phyloP scores from a whole-genome alignment of 306 rosid species.

The Neltuma alba region DNA sequence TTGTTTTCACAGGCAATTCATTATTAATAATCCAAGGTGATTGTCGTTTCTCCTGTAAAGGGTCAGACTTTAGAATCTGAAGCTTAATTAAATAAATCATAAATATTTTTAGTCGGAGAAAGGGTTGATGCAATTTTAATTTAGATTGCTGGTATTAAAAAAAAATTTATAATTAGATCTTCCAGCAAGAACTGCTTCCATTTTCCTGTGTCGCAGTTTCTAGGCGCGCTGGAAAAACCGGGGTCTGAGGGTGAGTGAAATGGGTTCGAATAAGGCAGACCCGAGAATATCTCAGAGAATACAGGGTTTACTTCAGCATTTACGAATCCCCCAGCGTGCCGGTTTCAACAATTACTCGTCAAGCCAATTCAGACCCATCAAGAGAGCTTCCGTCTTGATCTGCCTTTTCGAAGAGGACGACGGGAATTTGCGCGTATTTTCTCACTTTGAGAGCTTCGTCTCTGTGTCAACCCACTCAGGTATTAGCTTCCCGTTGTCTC shows the following conservation, averaged over 20 bases:
- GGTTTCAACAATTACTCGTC: slow-evolving; percentile 13
- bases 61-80: too few species aligned
- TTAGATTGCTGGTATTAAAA: too few species aligned
- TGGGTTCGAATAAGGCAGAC: slow-evolving; percentile 29
- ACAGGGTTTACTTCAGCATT: slow-evolving; percentile 49
- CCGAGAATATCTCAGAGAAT: slow-evolving; percentile 44
- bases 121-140: too few species aligned
- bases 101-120: too few species aligned
- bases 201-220: too few species aligned
- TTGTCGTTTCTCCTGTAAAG: too few species aligned
- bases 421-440: slow-evolving; percentile 58
- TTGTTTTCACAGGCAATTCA: not conserved
- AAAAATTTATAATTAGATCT: too few species aligned
- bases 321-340: slow-evolving; percentile 24
- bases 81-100: too few species aligned
- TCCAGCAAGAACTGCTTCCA: too few species aligned
- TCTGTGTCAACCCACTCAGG: slow-evolving; percentile 82
- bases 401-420: slow-evolving; percentile 58
- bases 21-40: not conserved
- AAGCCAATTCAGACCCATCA: slow-evolving; percentile 31
- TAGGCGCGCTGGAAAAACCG: too few species aligned
- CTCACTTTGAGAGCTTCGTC: slow-evolving; percentile 77
- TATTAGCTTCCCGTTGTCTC: not conserved
- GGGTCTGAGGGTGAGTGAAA: too few species aligned
- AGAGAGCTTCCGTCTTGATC: slow-evolving; percentile 74